These are phyloP conservation scores for Primulina tabacum DNA, from an alignment of 257 asterid species.

Conservation along the genomic window DNA sequence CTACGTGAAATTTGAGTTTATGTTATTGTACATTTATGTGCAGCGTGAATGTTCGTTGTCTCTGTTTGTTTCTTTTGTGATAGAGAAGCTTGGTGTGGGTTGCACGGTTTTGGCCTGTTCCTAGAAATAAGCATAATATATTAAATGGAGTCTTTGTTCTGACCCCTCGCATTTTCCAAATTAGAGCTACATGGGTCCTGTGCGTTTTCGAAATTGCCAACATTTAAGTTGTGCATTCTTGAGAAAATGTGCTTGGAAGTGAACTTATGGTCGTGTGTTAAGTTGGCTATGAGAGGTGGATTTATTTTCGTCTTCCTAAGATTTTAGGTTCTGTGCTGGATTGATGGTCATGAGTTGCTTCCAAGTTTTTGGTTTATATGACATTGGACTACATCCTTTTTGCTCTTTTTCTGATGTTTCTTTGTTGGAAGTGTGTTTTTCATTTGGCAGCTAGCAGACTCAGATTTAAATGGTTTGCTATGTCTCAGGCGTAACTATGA, in stretches of 20 bases:
- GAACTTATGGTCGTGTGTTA: neutral
- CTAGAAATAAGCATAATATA: neutral
- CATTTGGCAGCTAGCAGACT: neutral
- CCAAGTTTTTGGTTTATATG: neutral
- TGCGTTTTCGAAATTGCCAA: neutral
- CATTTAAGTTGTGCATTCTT: slow-evolving; percentile 7
- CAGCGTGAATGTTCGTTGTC: neutral
- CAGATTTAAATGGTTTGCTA: neutral
- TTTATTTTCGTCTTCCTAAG: neutral
- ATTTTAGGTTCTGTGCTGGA: neutral
- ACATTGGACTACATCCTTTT: neutral
- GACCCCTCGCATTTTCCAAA: neutral
- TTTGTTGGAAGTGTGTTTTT: neutral
- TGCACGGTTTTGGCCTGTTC: neutral
- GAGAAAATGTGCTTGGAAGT: slow-evolving; percentile 7
- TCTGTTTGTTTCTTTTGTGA: neutral
- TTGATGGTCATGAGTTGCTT: slow-evolving; percentile 12
- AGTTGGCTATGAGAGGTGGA: slow-evolving; percentile 11
- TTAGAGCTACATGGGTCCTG: neutral
- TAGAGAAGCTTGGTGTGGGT: neutral
- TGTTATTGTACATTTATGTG: neutral
- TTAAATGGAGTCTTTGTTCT: neutral
- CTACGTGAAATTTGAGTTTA: neutral
- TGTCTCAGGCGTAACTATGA: neutral
- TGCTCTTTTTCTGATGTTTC: neutral